Conservation (phyloP, 23 red algal species). For the Cyanidium caldarium region DNA sequence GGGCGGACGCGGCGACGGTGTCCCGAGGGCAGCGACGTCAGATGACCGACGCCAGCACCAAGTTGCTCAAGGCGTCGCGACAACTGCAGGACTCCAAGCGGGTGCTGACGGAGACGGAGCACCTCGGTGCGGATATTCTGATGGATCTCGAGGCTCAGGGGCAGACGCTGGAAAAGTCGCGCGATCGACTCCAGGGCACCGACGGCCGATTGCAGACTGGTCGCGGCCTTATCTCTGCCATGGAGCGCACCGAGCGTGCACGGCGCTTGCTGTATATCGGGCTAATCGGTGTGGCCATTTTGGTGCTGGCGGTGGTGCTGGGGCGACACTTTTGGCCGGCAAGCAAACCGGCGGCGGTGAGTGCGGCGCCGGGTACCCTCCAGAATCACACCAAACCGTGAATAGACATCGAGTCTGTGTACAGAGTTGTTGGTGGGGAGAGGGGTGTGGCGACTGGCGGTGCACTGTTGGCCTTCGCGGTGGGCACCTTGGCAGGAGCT, state of each 20-base stretch:
- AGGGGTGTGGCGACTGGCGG: too few species aligned
- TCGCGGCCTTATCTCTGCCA: background rate
- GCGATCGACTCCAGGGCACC: background rate
- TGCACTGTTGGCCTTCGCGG: too few species aligned
- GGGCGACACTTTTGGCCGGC: background rate
- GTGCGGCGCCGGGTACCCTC: too few species aligned
- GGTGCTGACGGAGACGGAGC: background rate
- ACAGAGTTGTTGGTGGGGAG: too few species aligned
- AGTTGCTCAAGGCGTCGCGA: background rate
- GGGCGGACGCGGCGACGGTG: too few species aligned
- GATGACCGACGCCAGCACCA: background rate
- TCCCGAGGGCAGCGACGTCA: too few species aligned
- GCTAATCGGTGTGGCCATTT: background rate
- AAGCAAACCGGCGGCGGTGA: too few species aligned
- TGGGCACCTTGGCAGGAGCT: too few species aligned
- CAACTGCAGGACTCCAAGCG: background rate
- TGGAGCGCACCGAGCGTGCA: background rate
- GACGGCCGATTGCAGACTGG: background rate
- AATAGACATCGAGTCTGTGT: too few species aligned
- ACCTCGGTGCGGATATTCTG: background rate
- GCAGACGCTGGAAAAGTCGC: background rate
- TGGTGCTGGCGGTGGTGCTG: background rate
- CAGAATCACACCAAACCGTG: too few species aligned
- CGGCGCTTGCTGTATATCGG: background rate
- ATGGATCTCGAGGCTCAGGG: conserved; percentile 1